Evolutionary conservation across 148 eudicot genomes (phyloP).

Genomic region (Heliosperma pusillum): DNA sequence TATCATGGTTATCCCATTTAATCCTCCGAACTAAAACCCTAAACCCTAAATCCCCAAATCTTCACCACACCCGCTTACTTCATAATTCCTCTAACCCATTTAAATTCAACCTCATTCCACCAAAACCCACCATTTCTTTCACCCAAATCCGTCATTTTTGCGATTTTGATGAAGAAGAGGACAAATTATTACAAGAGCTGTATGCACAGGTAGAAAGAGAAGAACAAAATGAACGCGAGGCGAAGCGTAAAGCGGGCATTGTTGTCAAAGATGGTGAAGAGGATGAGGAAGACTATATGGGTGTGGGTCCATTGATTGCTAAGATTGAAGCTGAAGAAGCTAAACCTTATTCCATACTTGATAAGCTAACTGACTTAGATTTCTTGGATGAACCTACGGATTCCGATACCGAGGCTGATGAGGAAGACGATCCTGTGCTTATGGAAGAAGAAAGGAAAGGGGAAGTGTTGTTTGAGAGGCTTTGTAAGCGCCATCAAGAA

Average conservation of each 20-base stretch:
- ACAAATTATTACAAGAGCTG: conserved; percentile 22
- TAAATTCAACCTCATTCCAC: conserved; percentile 5
- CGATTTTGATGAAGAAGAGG: neutral
- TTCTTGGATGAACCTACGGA: conserved; percentile 16
- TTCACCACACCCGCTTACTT: neutral
- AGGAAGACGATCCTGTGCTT: conserved; percentile 36
- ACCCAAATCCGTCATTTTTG: conserved; percentile 11
- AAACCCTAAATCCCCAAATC: conserved; percentile 21
- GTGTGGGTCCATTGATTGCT: conserved; percentile 61
- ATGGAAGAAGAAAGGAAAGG: conserved; percentile 26
- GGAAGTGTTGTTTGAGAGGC: conserved; percentile 41
- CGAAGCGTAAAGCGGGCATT: conserved; percentile 51
- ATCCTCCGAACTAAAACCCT: conserved; percentile 21
- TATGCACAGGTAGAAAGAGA: conserved; percentile 36
- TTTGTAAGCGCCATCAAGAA: conserved; percentile 48
- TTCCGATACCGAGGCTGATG: conserved; percentile 59
- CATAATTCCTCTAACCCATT: neutral
- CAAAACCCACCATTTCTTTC: neutral
- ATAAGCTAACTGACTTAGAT: neutral
- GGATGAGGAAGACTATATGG: conserved; percentile 71
- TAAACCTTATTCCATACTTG: neutral
- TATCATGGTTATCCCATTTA: conserved; percentile 30
- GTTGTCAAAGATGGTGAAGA: conserved; percentile 50
- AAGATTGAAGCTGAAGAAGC: conserved; percentile 49
- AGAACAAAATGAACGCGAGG: conserved; percentile 50